These are phyloP conservation scores for Jamesozyma gamospora DNA, from an alignment of 805 yeast genomes.

Conservation along the genomic window DNA sequence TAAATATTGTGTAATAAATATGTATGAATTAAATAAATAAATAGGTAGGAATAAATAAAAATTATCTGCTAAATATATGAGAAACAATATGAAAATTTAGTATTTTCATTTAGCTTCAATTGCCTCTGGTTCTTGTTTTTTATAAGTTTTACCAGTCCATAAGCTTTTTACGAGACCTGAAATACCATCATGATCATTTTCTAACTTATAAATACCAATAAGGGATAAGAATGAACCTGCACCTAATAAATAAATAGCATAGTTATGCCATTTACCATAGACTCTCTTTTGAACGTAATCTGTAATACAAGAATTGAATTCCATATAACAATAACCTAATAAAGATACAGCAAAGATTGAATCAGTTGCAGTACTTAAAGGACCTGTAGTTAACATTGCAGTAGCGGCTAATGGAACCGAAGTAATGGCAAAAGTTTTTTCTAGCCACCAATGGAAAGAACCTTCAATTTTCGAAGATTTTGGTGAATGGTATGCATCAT, in stretches of 20 bases:
- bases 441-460: constrained; percentile 89
- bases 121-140: not conserved
- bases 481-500: constrained; percentile 75
- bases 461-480: constrained; percentile 58
- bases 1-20: not conserved
- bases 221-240: constrained; percentile 62
- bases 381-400: constrained; percentile 65
- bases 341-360: constrained; percentile 55
- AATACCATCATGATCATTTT: constrained; percentile 72
- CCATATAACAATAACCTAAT: constrained; percentile 73
- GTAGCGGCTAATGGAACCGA: constrained; percentile 67
- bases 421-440: constrained; percentile 57
- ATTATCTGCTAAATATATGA: not conserved
- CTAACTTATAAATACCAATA: constrained; percentile 75
- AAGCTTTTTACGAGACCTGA: constrained; percentile 32
- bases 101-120: not conserved
- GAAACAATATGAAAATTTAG: no score
- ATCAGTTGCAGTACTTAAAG: constrained; percentile 60
- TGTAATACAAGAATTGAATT: constrained; percentile 81
- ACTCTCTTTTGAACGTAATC: constrained; percentile 86
- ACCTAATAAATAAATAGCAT: constrained; percentile 57
- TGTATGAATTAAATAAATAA: not conserved
- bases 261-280: constrained; percentile 65
- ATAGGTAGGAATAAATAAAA: no score
- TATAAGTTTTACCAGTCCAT: constrained; percentile 5